Conservation (phyloP, 2,329 filamentous ascomycete species). For the Stachybotrys elegans region DNA sequence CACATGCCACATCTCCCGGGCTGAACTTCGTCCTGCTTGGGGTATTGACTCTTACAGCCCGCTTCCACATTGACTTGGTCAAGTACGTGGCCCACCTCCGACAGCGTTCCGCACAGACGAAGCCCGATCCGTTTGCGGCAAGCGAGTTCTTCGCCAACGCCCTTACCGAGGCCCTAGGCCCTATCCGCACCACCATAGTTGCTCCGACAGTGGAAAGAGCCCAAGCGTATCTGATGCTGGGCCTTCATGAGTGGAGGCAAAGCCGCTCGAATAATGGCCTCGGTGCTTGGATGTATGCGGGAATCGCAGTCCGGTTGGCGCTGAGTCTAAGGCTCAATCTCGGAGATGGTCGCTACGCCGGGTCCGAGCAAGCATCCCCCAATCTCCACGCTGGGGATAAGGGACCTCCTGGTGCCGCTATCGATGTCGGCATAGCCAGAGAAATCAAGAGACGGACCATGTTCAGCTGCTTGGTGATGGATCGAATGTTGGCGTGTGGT, state of each 20-base stretch:
- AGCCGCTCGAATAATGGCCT: constrained; percentile 46
- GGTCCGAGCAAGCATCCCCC: no score
- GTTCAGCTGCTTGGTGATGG: constrained; percentile 70
- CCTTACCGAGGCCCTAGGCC: constrained; percentile 46
- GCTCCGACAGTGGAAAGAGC: constrained; percentile 56
- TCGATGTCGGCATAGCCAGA: constrained; percentile 41
- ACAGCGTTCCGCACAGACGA: constrained; percentile 16
- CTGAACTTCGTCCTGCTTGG: constrained; percentile 58
- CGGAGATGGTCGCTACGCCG: constrained; percentile 37
- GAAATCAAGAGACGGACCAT: constrained; percentile 66
- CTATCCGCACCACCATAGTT: constrained; percentile 40
- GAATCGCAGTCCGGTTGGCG: constrained; percentile 59
- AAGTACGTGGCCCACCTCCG: constrained; percentile 43
- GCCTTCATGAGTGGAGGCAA: constrained; percentile 67
- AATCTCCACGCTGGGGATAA: no score
- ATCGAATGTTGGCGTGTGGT: constrained; percentile 63
- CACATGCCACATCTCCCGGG: constrained; percentile 36
- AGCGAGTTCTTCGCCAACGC: constrained; percentile 62
- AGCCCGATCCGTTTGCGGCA: constrained; percentile 47
- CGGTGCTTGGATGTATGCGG: constrained; percentile 62
- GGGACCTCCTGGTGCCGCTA: no score
- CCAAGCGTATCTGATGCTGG: constrained; percentile 66
- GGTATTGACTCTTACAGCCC: constrained; percentile 63
- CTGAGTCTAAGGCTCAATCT: constrained; percentile 58
- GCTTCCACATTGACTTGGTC: constrained; percentile 59